Evolutionary conservation across 768 basidiomycete species (phyloP).

Genomic region (Tulasnella calospora): DNA sequence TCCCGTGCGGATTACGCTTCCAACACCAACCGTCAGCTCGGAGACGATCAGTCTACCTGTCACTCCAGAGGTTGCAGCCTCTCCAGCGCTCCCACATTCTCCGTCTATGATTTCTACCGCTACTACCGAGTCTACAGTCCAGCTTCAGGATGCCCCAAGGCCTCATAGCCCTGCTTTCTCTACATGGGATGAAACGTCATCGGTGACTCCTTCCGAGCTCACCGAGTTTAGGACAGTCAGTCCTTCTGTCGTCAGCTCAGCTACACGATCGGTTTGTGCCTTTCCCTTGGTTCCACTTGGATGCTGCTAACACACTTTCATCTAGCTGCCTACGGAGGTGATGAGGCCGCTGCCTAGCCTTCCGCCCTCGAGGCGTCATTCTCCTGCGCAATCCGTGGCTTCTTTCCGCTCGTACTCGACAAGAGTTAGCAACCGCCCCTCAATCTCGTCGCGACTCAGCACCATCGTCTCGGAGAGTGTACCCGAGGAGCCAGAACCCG

Average conservation of each 20-base stretch:
- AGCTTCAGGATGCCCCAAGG: neutral
- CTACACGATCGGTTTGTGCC: constrained; percentile 12
- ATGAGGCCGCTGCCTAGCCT: neutral
- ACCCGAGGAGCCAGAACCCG: neutral
- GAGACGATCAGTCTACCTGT: neutral
- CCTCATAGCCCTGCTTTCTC: constrained; percentile 4
- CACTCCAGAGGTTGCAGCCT: neutral
- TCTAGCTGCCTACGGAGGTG: neutral
- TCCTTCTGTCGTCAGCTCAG: constrained; percentile 7
- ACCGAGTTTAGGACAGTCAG: neutral
- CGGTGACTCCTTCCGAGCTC: neutral
- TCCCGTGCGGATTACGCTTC: constrained; percentile 16
- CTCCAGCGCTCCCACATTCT: neutral
- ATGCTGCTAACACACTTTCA: neutral
- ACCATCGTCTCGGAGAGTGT: constrained; percentile 22
- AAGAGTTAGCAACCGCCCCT: constrained; percentile 11
- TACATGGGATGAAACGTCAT: constrained; percentile 8
- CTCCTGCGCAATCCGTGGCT: neutral
- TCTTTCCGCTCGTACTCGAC: constrained; percentile 5
- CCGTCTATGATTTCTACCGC: neutral
- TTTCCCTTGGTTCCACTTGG: neutral
- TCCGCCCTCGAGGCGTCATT: neutral
- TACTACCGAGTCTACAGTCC: neutral
- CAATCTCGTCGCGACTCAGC: constrained; percentile 25
- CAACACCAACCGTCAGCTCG: constrained; percentile 1